Evolutionary conservation across 1,284 basidiomycete species (phyloP).

Genomic region (Malassezia yamatoensis): DNA sequence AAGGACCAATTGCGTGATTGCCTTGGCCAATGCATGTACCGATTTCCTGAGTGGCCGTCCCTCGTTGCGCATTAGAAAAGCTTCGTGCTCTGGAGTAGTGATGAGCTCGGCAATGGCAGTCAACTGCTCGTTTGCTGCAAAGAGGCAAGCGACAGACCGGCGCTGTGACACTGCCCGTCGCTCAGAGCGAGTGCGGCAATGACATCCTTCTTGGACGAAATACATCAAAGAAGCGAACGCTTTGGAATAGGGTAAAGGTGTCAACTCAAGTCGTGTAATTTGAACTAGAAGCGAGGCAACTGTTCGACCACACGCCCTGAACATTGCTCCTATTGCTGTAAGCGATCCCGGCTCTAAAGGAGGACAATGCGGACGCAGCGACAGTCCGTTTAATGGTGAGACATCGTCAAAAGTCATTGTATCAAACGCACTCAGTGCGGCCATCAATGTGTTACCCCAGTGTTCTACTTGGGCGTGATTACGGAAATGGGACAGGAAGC

Average conservation of each 20-base stretch:
- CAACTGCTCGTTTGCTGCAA: constrained; percentile 24
- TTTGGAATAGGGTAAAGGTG: neutral
- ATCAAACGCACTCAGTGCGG: neutral
- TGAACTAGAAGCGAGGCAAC: neutral
- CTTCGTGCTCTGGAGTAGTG: constrained; percentile 15
- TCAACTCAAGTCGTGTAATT: no score
- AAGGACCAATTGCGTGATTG: constrained; percentile 18
- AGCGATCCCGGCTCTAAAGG: neutral
- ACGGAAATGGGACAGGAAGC: neutral
- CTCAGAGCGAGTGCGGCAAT: neutral
- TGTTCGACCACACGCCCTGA: neutral
- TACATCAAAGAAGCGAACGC: constrained; percentile 7
- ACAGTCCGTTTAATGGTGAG: neutral
- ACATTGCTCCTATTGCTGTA: neutral
- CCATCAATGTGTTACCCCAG: neutral
- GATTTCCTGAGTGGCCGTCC: constrained; percentile 21
- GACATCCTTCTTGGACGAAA: neutral
- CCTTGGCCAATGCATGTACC: constrained; percentile 25
- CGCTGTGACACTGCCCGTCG: neutral
- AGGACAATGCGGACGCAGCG: neutral
- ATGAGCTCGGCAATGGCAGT: constrained; percentile 20
- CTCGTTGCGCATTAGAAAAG: neutral
- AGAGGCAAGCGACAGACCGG: constrained; percentile 15
- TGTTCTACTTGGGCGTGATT: neutral
- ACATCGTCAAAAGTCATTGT: neutral